Percentiles rank a stretch among this genome's conserved stretches.
Evolutionary conservation across 495 filamentous ascomycete genomes (phyloP).

Genomic region (Letharia lupina): DNA sequence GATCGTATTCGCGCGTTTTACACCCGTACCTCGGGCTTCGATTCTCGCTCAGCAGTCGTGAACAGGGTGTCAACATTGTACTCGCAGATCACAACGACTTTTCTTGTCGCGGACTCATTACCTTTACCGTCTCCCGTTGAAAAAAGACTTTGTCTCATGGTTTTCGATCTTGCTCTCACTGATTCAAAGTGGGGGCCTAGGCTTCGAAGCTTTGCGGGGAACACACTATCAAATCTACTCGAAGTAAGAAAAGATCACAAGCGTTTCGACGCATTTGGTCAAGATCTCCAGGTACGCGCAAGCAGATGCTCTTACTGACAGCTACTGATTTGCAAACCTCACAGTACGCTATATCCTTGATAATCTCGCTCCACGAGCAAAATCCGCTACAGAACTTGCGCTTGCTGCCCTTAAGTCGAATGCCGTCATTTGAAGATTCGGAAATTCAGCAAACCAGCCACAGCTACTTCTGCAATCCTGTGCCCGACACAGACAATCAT

Average conservation of each 20-base stretch:
- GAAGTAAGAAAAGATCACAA: conserved; percentile 13
- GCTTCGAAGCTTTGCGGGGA: background rate
- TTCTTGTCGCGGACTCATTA: background rate
- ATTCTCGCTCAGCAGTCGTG: background rate
- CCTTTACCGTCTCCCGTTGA: background rate
- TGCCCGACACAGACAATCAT: conserved; percentile 12
- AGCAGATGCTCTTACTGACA: background rate
- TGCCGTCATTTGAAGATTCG: conserved; percentile 12
- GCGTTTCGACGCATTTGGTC: conserved; percentile 10
- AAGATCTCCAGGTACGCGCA: conserved; percentile 26
- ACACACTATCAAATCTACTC: conserved; percentile 14
- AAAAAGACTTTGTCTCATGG: conserved; percentile 11
- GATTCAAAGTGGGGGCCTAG: background rate
- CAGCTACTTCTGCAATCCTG: conserved; percentile 13
- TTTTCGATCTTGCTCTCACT: conserved; percentile 7
- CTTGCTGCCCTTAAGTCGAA: background rate
- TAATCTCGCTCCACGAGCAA: background rate
- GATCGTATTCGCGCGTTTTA: background rate
- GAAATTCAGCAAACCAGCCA: conserved; percentile 12
- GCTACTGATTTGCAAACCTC: background rate
- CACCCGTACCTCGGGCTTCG: background rate
- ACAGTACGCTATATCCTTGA: conserved; percentile 11
- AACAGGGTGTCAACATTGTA: conserved; percentile 1
- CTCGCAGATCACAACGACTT: conserved; percentile 1
- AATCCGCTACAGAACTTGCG: background rate